Conservation (phyloP, 805 yeast species). For the Candida awuae region DNA sequence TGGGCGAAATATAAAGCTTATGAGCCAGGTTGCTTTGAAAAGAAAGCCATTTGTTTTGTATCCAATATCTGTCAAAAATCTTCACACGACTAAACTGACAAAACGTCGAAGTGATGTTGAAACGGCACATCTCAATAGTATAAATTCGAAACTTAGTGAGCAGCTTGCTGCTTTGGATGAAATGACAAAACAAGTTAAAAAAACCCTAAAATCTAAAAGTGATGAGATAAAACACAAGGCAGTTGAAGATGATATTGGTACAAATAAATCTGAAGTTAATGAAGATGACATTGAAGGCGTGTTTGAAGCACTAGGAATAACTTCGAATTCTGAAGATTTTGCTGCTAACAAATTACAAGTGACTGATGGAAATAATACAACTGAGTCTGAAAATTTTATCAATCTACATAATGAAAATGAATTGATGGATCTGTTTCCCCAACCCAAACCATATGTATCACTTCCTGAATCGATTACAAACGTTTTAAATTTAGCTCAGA, state of each 20-base stretch:
- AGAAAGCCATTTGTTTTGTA: too few species aligned
- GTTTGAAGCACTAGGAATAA: conserved; percentile 15
- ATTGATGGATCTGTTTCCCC: conserved; percentile 19
- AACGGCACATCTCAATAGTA: background rate
- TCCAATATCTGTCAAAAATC: conserved; percentile 1
- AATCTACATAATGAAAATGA: conserved; percentile 4
- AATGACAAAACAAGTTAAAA: conserved; percentile 25
- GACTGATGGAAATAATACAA: background rate
- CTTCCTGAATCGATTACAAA: conserved; percentile 33
- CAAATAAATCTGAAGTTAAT: conserved; percentile 14
- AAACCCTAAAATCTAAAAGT: conserved; percentile 16
- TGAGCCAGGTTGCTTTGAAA: too few species aligned
- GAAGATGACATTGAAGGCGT: conserved; percentile 21
- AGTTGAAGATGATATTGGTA: conserved; percentile 17
- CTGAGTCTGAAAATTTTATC: conserved; percentile 4
- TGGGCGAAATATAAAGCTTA: too few species aligned
- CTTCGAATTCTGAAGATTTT: conserved; percentile 10
- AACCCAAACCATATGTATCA: conserved; percentile 17
- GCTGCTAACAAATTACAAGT: background rate
- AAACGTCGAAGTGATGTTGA: background rate
- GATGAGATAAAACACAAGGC: conserved; percentile 14
- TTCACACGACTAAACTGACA: background rate
- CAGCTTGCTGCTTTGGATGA: conserved; percentile 24
- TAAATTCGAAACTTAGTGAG: conserved; percentile 19
- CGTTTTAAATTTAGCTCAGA: conserved; percentile 32